Conservation (phyloP, 2,329 filamentous ascomycete genomes). For the Fusarium chaquense region DNA sequence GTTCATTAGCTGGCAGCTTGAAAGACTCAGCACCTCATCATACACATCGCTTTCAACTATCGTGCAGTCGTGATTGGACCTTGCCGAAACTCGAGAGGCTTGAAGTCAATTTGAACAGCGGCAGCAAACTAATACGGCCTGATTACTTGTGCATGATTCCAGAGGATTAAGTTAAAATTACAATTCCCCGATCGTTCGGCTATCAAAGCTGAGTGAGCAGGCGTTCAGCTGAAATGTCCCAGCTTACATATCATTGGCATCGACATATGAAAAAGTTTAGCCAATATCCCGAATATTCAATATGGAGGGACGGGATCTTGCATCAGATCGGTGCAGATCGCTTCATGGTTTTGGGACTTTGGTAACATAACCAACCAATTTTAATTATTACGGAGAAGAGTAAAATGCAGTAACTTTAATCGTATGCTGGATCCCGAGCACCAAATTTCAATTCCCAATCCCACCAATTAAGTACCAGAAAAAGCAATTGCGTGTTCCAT, state of each 20-base stretch:
- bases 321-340: constrained; percentile 1
- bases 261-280: background rate
- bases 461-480: constrained; percentile 6
- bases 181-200: background rate
- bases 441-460: background rate
- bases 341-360: background rate
- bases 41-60: background rate
- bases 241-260: constrained; percentile 7
- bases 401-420: background rate
- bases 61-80: background rate
- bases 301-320: constrained; percentile 31
- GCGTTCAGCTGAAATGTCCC: background rate
- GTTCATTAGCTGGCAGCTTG: background rate
- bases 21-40: background rate
- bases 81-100: background rate
- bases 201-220: background rate
- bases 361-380: background rate
- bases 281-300: constrained; percentile 11
- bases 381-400: constrained; percentile 2
- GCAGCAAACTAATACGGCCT: background rate
- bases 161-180: background rate
- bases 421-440: background rate
- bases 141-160: background rate
- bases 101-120: background rate
- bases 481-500: background rate